Base-by-base conservation (phyloP, 192 early-diverging fungal species). In the Irineochytrium annulatum region DNA sequence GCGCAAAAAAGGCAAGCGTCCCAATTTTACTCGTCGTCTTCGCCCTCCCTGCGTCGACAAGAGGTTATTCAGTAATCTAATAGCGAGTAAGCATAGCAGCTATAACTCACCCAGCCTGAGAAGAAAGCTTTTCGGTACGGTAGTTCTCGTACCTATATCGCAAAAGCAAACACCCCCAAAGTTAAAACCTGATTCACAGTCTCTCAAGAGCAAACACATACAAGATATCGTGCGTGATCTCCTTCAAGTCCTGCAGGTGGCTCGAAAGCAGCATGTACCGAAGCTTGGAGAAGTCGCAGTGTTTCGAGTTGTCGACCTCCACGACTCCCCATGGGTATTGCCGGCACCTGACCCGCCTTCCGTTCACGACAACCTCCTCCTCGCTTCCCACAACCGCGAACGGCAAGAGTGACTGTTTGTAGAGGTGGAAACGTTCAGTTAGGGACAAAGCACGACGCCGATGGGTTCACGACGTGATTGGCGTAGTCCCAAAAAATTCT, bases 231-330 rank as follows among this genome's bases (percentile, higher is more conserved):
- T 85, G 75, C 30, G 83, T 85, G 73, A 84, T 84, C 54, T 85
- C 83, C 59, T 84, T 84, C 29, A 85, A 63, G 51, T 83, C 80
- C 51, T 83, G 77, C 60, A 85, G 70, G 55, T 99, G 97, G 60
- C 94, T 95, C 77, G 56, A 72, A 35, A 81, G 51, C 26, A 83
- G 70, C 61, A 81, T 78, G 68, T 80, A 81, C 43, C 81, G 72
- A 29, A 85, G 69, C 57, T 83, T 84, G 4, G 78, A 80, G 43
- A 85, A 84, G 49, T 85, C 83, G 63, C 83, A 84, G 63, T 85
- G 83, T 39, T 65, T 60, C 41, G 77, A 62, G 65, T 85, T 85
- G 72, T 85, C 83, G 31, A 85, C 83, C 67, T 70, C 68, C 20
- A 73, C 71, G 28, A 73, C 57, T 63, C 83, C 83, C 83, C 83